Conservation (phyloP, 331 rosid genomes). For the Acacia concinna region DNA sequence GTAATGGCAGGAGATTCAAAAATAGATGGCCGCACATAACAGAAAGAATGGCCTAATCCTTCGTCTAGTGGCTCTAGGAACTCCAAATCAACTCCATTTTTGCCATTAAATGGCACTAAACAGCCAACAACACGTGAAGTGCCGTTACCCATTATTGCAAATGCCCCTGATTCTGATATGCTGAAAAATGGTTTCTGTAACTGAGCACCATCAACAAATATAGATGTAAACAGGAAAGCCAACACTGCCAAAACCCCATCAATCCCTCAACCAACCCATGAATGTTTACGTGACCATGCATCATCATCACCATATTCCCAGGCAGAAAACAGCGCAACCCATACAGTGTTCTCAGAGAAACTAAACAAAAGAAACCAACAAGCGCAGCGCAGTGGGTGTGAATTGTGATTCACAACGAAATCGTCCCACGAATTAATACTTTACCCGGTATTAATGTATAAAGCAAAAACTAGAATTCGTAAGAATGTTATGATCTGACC, state of each 20-base stretch:
- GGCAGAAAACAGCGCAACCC: slow-evolving; percentile 36
- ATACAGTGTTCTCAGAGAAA: slow-evolving; percentile 26
- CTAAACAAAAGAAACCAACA: slow-evolving; percentile 13
- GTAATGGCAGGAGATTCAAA: slow-evolving; percentile 70
- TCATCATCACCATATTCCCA: slow-evolving; percentile 35
- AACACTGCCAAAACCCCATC: slow-evolving; percentile 29
- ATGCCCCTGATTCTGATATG: slow-evolving; percentile 31
- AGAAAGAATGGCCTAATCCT: slow-evolving; percentile 66
- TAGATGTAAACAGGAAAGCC: slow-evolving; percentile 33
- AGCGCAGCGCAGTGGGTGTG: slow-evolving; percentile 25
- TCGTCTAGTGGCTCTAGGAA: slow-evolving; percentile 60
- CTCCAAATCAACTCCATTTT: slow-evolving; percentile 59
- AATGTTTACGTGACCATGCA: slow-evolving; percentile 36
- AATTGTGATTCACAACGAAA: slow-evolving; percentile 1
- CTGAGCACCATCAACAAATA: slow-evolving; percentile 40
- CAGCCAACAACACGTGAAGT: slow-evolving; percentile 73
- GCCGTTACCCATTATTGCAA: slow-evolving; percentile 58
- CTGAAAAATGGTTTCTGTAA: slow-evolving; percentile 31
- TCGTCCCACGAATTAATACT: slow-evolving; percentile 9
- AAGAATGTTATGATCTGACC: slow-evolving; percentile 45
- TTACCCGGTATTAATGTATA: slow-evolving; percentile 26
- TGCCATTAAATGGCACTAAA: slow-evolving; percentile 54
- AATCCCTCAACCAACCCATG: slow-evolving; percentile 41
- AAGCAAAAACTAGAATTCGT: slow-evolving; percentile 16
- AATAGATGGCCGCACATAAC: slow-evolving; percentile 61